Conservation (phyloP, 345 rosid genomes). For the Gossypium australe region DNA sequence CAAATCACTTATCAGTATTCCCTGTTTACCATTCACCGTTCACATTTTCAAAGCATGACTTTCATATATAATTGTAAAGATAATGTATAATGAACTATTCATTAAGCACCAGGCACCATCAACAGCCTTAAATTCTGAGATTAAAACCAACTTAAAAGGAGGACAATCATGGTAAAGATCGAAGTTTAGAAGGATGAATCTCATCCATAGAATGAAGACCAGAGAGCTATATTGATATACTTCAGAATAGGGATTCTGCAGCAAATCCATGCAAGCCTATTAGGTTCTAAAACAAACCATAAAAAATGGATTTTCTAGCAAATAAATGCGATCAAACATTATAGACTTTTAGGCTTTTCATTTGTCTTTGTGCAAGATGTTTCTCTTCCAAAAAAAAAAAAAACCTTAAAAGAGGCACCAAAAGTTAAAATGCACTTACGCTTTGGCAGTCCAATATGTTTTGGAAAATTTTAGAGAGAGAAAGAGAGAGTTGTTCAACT, state of each 20-base stretch:
- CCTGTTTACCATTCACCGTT: not conserved
- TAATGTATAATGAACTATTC: not conserved
- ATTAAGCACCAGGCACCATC: not conserved
- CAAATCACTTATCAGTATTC: not conserved
- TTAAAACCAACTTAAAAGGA: not conserved
- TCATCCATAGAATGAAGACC: not conserved
- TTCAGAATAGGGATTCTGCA: not conserved
- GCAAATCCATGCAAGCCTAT: not conserved
- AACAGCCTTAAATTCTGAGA: not conserved
- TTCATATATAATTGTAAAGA: not conserved
- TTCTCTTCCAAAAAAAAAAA: too few relatives aligned
- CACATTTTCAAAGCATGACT: not conserved
- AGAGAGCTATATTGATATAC: not conserved
- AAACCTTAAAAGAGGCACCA: not conserved
- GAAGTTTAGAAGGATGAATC: not conserved
- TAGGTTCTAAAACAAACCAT: not conserved
- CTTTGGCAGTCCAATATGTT: not conserved
- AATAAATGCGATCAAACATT: conserved; percentile 1
- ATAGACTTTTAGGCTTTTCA: not conserved
- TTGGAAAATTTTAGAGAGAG: not conserved
- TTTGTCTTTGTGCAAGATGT: not conserved
- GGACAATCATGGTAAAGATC: conserved; percentile 4
- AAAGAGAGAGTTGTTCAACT: not conserved
- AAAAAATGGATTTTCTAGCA: not conserved
- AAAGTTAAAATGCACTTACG: not conserved